Evolutionary conservation across 116 monocot genomes (phyloP), one percentile per base, ranked within the genome.

Genomic region (Iris pallida): DNA sequence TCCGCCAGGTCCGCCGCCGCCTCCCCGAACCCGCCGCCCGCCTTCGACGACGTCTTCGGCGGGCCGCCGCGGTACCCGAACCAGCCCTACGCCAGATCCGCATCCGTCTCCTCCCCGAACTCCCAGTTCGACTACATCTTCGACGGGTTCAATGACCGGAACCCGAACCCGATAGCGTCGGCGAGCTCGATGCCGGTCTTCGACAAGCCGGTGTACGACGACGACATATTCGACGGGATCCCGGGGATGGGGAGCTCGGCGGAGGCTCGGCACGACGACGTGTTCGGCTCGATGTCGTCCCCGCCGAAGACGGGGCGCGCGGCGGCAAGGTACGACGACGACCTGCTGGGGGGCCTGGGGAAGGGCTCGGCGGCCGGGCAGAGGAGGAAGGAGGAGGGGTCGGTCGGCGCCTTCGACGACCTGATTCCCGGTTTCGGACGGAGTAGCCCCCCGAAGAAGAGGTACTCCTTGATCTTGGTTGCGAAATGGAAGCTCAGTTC

Each of bases 121-220:
- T 19, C 68, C 5, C 47, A 65, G 12, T 70, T 73, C 55, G 84
- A 74, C 55, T 73, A 80, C 44, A 66, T 85, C 44, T 85, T 85
- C 69, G 76, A 69, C 5, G 76, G 76, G 4, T 74, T 57, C 57
- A 56, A 53, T 42, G 63, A 48, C 40, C 71, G 45, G 44, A 43
- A 49, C 4, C 52, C 77, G 0, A 42, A 67, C n/a, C 20, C 55
- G 17, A 8, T 47, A 18, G 62, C 80, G 15, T 59, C 64, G 12
- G 65, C 75, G 12, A 66, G 78, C 9, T 65, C 78, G 4, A 42
- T 67, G 58, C 93, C 93, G 17, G 87, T 83, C 6, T 91, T 74
- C 51, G 92, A 95, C 58, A 86, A 79, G 73, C 88, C 97, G 10
- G 81, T 92, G 5, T 98, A 98, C 64, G 97, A 98, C n/a, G 97